Base-by-base conservation (phyloP, 2,329 filamentous ascomycete species). In the Rutstroemia sydowiana region DNA sequence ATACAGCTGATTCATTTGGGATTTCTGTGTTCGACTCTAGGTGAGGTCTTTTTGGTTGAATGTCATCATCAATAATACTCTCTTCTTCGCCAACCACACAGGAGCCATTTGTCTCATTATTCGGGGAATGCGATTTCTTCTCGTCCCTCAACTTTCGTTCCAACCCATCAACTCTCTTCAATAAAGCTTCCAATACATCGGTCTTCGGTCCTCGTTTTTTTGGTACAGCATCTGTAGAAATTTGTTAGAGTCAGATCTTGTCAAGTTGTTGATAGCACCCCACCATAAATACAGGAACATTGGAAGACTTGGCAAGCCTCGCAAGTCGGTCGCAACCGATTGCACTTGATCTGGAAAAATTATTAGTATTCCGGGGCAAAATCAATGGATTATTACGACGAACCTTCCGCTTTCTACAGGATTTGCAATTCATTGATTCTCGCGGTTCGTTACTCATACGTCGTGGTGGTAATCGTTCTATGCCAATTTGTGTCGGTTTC, bases 391-490 rank as follows among this genome's bases (percentile, higher is more conserved):
- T 14, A n/a, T 16, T 31, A 1, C 23, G 41, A 55, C 73, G 44
- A 70, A 92, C 88, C 84, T 95, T 95, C 72, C 89, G 79, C 71
- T 95, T 95, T 61, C 89, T 81, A 74, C 89, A 95, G 52, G 88
- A 93, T 70, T 95, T 95, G 81, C 89, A 95, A 69, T 95, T 95
- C 89, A 95, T 95, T 31, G 87, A 87, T 74, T 95, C 89, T 63
- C 87, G 82, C 37, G 87, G 87, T 68, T 93, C 67, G 58, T 66
- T 65, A 59, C 63, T 66, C 63, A 66, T 63, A 48, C 63, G 62
- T 44, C 65, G 61, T 52, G 59, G 58, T 45, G 65, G 65, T 31
- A 67, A 59, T 55, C 65, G 58, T 59, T 67, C 65, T 45, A 67
- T 66, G 45, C 63, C 65, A 55, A 67, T 64, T 57, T 65, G 64